These are phyloP conservation scores for Podochytrium sp. DNA, from an alignment of 192 early-diverging fungal species.

Conservation along the genomic window DNA sequence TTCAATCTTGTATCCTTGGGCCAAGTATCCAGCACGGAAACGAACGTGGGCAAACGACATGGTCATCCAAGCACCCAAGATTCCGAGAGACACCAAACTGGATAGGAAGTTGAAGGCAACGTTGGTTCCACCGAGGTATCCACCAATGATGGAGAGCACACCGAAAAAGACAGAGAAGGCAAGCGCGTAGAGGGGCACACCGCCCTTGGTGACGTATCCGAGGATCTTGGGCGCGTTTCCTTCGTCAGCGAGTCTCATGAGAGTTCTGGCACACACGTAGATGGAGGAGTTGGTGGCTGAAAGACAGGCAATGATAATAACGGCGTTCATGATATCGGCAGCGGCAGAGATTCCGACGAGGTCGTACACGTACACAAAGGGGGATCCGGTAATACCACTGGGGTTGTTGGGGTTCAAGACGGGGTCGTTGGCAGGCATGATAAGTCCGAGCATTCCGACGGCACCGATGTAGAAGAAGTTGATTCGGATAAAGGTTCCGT, in stretches of 20 bases:
- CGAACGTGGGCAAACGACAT: conserved; percentile 27
- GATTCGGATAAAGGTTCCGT: conserved; percentile 78
- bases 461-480: conserved; percentile 71
- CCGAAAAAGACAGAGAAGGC: conserved; percentile 58
- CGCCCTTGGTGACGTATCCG: conserved; percentile 44
- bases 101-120: conserved; percentile 47
- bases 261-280: conserved; percentile 68
- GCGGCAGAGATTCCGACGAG: conserved; percentile 57
- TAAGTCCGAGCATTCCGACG: conserved; percentile 70
- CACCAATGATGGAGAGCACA: conserved; percentile 57
- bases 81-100: conserved; percentile 10
- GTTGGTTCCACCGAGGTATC: conserved; percentile 49
- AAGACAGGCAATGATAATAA: conserved; percentile 68
- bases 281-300: conserved; percentile 77
- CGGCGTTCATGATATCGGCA: conserved; percentile 72
- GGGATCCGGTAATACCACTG: conserved; percentile 55
- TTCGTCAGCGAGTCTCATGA: conserved; percentile 63
- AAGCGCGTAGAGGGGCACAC: conserved; percentile 66
- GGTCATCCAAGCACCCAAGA: conserved; percentile 29
- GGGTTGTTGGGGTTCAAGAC: conserved; percentile 52
- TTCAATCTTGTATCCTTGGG: conserved; percentile 11
- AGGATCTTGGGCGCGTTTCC: conserved; percentile 68
- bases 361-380: conserved; percentile 69
- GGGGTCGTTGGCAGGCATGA: no score
- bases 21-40: conserved; percentile 22